A percentile compares a stretch with the other conserved stretches of the same genome.
phyloP scores from a whole-genome alignment of 768 basidiomycete species.

The Xerocomellus intermedius region DNA sequence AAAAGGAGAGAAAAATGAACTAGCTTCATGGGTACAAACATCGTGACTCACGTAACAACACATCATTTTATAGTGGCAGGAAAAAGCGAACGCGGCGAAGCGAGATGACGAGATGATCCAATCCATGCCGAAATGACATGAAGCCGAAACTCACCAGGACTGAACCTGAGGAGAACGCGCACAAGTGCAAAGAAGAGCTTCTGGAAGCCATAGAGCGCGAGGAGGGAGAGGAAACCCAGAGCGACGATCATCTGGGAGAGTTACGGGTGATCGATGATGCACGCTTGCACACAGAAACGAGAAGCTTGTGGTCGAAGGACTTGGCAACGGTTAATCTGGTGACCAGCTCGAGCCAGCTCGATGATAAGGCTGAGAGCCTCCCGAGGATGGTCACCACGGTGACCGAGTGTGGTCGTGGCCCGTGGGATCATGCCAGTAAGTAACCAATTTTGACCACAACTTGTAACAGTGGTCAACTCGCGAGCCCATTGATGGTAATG shows the following conservation, averaged over 20 bases:
- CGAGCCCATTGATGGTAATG: too few relatives aligned
- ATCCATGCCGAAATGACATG: neutral
- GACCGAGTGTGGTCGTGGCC: too few relatives aligned
- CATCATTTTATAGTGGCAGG: neutral
- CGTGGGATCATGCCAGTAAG: neutral
- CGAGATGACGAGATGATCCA: neutral
- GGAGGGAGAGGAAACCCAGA: constrained; percentile 20
- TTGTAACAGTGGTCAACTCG: too few relatives aligned
- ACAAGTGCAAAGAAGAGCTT: constrained; percentile 7
- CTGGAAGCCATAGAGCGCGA: constrained; percentile 19
- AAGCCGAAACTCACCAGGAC: constrained; percentile 10
- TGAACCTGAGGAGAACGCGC: constrained; percentile 1
- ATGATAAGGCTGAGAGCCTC: neutral
- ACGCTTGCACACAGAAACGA: neutral
- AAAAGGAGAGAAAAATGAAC: neutral
- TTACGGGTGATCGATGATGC: neutral
- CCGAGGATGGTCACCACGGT: too few relatives aligned
- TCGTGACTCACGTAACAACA: neutral
- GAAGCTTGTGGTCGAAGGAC: neutral
- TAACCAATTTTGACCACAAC: too few relatives aligned
- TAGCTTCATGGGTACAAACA: neutral
- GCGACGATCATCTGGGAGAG: constrained; percentile 24
- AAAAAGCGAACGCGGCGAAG: neutral
- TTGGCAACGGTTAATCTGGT: neutral
- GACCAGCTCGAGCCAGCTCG: neutral